A percentile compares a stretch with the other conserved stretches of the same genome.
Conservation (phyloP, 2,329 filamentous ascomycete genomes). For the Pyricularia pennisetigena region DNA sequence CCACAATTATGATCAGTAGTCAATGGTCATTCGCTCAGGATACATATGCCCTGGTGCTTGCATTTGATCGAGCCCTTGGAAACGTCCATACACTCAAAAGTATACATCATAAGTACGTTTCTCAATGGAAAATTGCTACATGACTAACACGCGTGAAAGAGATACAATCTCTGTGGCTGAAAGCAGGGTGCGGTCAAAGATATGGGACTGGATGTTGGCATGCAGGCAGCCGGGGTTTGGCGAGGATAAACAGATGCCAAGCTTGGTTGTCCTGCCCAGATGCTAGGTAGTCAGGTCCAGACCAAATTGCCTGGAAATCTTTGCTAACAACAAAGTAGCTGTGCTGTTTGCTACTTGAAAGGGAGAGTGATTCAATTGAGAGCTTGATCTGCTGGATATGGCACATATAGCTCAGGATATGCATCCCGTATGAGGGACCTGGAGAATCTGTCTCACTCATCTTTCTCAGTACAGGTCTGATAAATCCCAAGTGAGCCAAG, state of each 20-base stretch:
- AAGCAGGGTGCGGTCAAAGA: neutral
- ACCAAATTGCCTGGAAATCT: neutral
- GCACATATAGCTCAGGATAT: neutral
- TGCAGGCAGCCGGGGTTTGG: too few species aligned
- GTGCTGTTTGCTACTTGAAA: neutral
- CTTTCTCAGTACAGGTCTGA: neutral
- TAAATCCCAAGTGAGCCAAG: neutral
- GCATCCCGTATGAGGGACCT: neutral
- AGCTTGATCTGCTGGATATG: neutral
- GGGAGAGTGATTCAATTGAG: neutral
- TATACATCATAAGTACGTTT: too few species aligned
- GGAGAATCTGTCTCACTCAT: neutral
- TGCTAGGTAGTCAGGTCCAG: neutral
- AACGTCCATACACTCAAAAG: too few species aligned
- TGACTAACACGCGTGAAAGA: too few species aligned
- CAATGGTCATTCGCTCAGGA: too few species aligned
- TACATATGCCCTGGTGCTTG: too few species aligned
- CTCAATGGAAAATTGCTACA: too few species aligned
- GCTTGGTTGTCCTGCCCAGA: neutral
- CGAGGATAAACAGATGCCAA: neutral
- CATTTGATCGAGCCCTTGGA: too few species aligned
- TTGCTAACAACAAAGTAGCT: neutral
- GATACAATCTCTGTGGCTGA: neutral
- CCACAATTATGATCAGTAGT: neutral
- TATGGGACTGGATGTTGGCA: neutral